Base-by-base conservation (phyloP, 129 eudicot species). In the Flaveria linearis region DNA sequence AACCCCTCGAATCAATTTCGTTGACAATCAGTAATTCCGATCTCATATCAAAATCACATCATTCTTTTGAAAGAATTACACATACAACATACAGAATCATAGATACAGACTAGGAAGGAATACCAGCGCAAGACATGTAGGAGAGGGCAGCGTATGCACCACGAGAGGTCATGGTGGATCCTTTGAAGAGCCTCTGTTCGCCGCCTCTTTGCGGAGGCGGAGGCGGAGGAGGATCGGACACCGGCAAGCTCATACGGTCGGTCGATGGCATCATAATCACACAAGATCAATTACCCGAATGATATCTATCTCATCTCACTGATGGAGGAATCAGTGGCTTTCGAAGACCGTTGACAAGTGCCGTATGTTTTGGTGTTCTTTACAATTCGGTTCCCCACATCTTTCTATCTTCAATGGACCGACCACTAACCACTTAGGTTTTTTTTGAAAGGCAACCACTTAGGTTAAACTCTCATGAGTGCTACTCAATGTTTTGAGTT, bases 41-140 rank as follows among this genome's bases (percentile, higher is more conserved):
- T 64, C 47, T 23, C 20, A 14, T 26, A 68, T 22, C 28, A 67
- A 22, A 36, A 22, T 3, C 42, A 8, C 3, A 50, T 76, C 16
- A 56, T 2, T 51, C 0, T 25, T n/a, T 45, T 22, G 6, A 9
- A 7, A 57, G 4, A 17, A 51, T 18, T n/a, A 6, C 14, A 30
- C 56, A 66, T 1, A 15, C 13, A 56, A 17, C 9, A 57, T 6
- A 28, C 15, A 52, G 14, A 72, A 61, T 9, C 23, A 60, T 2
- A 26, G 10, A 50, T 13, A 8, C 0, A 20, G 22, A 20, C 22
- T 23, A 56, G 5, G 26, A 7, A 52, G 7, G 14, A 2, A 10
- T 86, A 93, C 98, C 99, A 71, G 99, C 99, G 43, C 97, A 94
- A 64, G 92, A 36, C 99, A 94, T 94, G 85, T 94, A 91, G 68